Percentiles rank a stretch among this genome's conserved stretches.
These are phyloP conservation scores for Tricholoma sp. DNA, from an alignment of 768 basidiomycete species.

Conservation along the genomic window DNA sequence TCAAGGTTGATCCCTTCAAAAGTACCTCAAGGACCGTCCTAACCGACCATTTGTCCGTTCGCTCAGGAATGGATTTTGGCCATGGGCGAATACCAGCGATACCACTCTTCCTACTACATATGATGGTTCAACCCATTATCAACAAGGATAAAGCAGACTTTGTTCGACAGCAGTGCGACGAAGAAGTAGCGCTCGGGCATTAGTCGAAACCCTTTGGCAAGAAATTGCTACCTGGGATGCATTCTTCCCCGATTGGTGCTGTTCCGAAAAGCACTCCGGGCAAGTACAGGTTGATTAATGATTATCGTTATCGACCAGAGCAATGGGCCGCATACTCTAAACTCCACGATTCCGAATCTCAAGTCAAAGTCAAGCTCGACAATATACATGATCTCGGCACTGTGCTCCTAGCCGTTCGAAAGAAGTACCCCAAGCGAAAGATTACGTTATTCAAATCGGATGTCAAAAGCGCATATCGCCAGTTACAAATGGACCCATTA, in stretches of 20 bases:
- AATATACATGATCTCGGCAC: constrained; percentile 24
- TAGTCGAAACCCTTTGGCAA: constrained; percentile 28
- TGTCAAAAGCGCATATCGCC: constrained; percentile 29
- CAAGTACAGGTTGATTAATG: constrained; percentile 34
- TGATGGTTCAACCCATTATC: constrained; percentile 15
- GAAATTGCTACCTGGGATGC: constrained; percentile 40
- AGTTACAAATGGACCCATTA: constrained; percentile 24
- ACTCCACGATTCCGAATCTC: constrained; percentile 25
- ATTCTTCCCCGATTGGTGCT: constrained; percentile 29
- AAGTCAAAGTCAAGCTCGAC: constrained; percentile 5
- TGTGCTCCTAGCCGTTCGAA: constrained; percentile 8
- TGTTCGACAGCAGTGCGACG: constrained; percentile 20
- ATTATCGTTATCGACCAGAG: constrained; percentile 35
- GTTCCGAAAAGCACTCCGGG: constrained; percentile 30
- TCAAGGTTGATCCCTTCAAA: not conserved
- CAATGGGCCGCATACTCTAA: constrained; percentile 25
- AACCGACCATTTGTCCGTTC: not conserved
- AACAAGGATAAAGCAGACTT: constrained; percentile 13
- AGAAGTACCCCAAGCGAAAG: constrained; percentile 3
- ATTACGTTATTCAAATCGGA: constrained; percentile 32
- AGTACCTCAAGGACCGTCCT: not conserved
- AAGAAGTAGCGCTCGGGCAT: constrained; percentile 18
- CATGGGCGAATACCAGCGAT: not conserved
- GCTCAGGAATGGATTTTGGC: not conserved
- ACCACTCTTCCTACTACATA: not conserved